Conservation (phyloP, 1,139 yeast genomes). For the Kodamaea alishanica region DNA sequence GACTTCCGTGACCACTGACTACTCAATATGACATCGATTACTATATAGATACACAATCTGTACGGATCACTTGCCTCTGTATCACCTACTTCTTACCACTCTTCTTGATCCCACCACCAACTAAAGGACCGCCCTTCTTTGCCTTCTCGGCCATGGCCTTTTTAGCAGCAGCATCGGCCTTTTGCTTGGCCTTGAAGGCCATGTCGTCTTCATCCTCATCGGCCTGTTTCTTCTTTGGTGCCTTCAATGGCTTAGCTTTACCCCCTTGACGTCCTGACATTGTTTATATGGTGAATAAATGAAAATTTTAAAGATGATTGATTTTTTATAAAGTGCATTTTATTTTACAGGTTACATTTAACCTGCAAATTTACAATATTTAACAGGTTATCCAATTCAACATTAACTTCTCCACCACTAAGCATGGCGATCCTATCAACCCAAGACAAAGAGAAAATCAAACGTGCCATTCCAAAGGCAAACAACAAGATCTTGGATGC, state of each 20-base stretch:
- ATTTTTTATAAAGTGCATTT: not conserved
- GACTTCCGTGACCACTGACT: no score
- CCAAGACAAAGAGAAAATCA: constrained; percentile 81
- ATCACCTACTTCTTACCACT: constrained; percentile 55
- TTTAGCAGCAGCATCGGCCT: constrained; percentile 90
- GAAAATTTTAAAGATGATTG: not conserved
- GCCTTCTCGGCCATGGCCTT: constrained; percentile 89
- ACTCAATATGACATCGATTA: no score
- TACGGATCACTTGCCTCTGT: no score
- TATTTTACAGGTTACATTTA: not conserved
- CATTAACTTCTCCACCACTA: not conserved
- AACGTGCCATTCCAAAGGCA: constrained; percentile 83
- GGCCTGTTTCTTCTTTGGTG: constrained; percentile 75
- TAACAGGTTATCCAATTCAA: not conserved
- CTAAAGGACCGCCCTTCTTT: constrained; percentile 83
- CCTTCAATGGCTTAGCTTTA: constrained; percentile 64
- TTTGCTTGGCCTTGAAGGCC: constrained; percentile 91
- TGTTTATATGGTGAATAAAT: not conserved
- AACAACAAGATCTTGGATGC: constrained; percentile 87
- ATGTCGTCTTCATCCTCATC: constrained; percentile 80
- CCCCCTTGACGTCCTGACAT: constrained; percentile 80
- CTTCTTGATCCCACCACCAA: constrained; percentile 95
- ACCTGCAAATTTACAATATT: constrained; percentile 1
- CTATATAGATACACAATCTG: no score
- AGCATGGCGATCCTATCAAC: constrained; percentile 60